These are phyloP conservation scores for Trypanosomatidae sp. DNA, from an alignment of 208 protist species.

Conservation along the genomic window DNA sequence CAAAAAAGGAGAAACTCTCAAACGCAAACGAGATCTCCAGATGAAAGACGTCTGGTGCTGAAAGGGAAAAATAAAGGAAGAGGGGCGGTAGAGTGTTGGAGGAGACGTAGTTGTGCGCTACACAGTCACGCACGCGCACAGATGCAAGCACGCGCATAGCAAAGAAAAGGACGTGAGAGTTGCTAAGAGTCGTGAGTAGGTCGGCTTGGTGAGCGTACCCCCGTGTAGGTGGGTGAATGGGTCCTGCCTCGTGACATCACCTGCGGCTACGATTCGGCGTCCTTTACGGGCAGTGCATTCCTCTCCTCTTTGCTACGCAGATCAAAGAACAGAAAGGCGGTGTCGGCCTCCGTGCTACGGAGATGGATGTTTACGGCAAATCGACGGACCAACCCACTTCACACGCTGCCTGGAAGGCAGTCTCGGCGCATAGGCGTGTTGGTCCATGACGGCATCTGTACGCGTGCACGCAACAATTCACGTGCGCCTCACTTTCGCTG, in stretches of 20 bases:
- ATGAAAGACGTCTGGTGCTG: not conserved
- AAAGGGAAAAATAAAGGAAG: not conserved
- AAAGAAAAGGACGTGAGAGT: not conserved
- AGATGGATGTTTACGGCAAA: not conserved
- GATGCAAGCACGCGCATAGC: not conserved
- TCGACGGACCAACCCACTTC: not conserved
- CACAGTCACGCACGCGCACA: not conserved
- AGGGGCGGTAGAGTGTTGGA: not conserved
- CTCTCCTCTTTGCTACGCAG: not conserved
- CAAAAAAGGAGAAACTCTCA: not conserved
- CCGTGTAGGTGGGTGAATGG: not conserved
- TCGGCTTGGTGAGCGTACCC: not conserved
- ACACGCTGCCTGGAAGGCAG: not conserved
- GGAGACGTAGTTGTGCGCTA: not conserved
- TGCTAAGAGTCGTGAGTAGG: not conserved
- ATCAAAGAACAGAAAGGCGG: not conserved
- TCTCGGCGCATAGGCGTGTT: not conserved
- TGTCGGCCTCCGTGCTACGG: no score
- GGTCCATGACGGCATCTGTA: not conserved
- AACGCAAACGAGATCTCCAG: not conserved
- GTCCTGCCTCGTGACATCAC: not conserved
- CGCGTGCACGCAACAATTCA: not conserved
- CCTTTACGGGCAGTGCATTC: not conserved
- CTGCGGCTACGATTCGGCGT: not conserved
- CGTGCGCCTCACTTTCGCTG: not conserved